Base-by-base conservation (phyloP, 2,329 filamentous ascomycete genomes). In the Claviceps maximensis region DNA sequence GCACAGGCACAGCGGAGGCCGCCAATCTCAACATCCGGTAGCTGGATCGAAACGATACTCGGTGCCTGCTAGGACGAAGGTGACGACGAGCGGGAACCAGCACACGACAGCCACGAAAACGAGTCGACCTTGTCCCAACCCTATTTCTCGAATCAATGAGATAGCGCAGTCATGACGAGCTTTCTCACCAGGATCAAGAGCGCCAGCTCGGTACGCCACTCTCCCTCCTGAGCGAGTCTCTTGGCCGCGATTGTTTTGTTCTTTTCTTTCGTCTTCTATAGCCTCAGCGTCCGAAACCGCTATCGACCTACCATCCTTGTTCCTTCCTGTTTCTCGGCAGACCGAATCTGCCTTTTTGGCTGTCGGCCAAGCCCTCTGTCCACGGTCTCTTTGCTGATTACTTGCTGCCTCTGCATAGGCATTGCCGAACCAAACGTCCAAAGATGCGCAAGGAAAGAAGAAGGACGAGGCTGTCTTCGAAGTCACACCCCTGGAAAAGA, bases 401-500 rank as follows among this genome's bases (percentile, higher is more conserved):
- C 62, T 59, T 62, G 13, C 41, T 13, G 40, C 61, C 59, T 59
- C 57, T 59, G 50, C 54, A 46, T 57, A 79, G 77, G 68, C 69
- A 55, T 68, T 69, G 58, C 67, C 71, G 51, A 71, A 67, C 57
- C 63, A 69, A 51, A 61, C 69, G 45, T 60, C 62, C 52, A 76
- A 76, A 65, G 74, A 77, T 67, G 66, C 70, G 50, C 64, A 71
- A 47, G 68, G 64, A 59, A 75, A 73, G 65, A 82, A 79, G 65
- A 80, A 78, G 59, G 77, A 81, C 47, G 78, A 82, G 58, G 65
- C 70, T n/a, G 58, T 69, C n/a, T 70, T 71, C n/a, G 81, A 84
- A 62, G 60, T 77, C 52, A 84, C 80, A 2, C 80, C 82, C 3
- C 61, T 84, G 54, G 78, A 83, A 62, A 83, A 89, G 74, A 86